Percentiles rank a stretch among this genome's conserved stretches.
phyloP scores from a whole-genome alignment of 2,329 filamentous ascomycete genomes.

The Capronia epimyces region DNA sequence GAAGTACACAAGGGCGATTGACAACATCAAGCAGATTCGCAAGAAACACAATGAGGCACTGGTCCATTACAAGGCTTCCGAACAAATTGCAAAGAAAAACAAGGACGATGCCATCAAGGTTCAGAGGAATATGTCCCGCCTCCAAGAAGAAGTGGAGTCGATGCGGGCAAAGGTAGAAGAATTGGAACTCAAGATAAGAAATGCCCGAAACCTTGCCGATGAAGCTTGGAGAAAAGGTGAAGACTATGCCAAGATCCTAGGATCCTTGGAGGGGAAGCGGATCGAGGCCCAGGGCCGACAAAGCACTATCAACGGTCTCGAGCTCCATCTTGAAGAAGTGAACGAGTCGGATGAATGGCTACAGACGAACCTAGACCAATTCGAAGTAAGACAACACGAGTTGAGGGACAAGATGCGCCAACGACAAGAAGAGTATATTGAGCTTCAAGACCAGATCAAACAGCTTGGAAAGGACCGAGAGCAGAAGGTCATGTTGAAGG shows the following conservation, averaged over 20 bases:
- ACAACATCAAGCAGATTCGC: constrained; percentile 80
- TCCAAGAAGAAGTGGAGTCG: constrained; percentile 58
- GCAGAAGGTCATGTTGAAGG: constrained; percentile 49
- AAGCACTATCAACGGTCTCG: constrained; percentile 64
- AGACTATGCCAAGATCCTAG: constrained; percentile 67
- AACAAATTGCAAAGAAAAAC: constrained; percentile 71
- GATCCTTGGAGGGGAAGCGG: constrained; percentile 68
- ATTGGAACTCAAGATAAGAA: constrained; percentile 45
- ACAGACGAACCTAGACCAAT: constrained; percentile 65
- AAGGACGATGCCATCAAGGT: constrained; percentile 76
- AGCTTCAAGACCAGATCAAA: constrained; percentile 52
- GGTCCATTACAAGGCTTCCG: constrained; percentile 64
- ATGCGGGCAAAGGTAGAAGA: constrained; percentile 58
- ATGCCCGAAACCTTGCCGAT: constrained; percentile 48
- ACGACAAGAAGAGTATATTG: constrained; percentile 59
- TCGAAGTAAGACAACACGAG: constrained; percentile 66
- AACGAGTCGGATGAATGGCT: constrained; percentile 72
- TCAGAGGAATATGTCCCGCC: constrained; percentile 58
- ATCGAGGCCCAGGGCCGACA: constrained; percentile 67
- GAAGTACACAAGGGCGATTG: constrained; percentile 96
- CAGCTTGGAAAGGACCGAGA: constrained; percentile 23
- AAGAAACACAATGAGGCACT: constrained; percentile 79
- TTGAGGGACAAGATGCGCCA: constrained; percentile 59
- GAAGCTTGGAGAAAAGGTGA: constrained; percentile 68
- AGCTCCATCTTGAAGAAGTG: constrained; percentile 68